Conservation (phyloP, 176 grass and related monocot species). For the Triticum monococcum region DNA sequence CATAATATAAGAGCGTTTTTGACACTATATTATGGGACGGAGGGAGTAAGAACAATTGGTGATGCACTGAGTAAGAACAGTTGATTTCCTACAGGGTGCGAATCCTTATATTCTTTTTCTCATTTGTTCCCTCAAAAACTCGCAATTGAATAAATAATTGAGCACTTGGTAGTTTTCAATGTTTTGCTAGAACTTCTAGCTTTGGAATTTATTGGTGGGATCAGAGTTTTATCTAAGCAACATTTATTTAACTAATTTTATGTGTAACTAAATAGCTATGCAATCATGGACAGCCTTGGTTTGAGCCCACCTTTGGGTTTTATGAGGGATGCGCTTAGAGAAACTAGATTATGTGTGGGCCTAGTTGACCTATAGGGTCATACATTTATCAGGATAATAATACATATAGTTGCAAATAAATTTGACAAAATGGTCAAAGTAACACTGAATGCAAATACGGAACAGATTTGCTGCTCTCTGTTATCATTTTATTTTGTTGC, state of each 20-base stretch:
- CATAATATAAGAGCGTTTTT: too few relatives aligned
- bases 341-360: neutral
- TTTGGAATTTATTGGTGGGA: neutral
- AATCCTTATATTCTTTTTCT: neutral
- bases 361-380: neutral
- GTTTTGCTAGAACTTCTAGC: neutral
- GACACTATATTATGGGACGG: too few relatives aligned
- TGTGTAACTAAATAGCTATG: neutral
- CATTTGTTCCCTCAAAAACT: neutral
- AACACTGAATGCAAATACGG: neutral
- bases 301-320: conserved; percentile 1
- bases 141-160: neutral
- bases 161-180: neutral
- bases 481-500: neutral
- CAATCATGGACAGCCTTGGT: neutral
- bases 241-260: neutral
- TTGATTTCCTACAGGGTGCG: neutral
- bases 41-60: neutral
- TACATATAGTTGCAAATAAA: neutral
- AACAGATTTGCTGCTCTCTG: neutral
- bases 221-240: neutral
- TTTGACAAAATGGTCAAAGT: conserved; percentile 7
- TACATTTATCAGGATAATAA: neutral
- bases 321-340: neutral
- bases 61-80: neutral